Conservation (phyloP, 306 rosid species). For the Purshia tridentata region DNA sequence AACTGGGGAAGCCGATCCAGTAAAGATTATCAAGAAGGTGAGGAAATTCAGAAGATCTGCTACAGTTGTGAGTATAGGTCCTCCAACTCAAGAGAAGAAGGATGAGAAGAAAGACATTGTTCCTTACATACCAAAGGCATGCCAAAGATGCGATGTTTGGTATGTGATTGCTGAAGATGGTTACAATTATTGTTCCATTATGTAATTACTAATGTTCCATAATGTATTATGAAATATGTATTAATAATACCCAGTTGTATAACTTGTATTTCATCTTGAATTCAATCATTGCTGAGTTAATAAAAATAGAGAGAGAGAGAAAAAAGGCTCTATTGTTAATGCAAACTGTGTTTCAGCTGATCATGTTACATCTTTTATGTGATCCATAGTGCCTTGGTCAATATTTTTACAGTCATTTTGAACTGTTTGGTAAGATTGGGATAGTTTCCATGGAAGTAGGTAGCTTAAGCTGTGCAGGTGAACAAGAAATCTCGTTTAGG, state of each 20-base stretch:
- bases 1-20: slow-evolving; percentile 60
- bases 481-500: no score
- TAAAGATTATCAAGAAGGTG: slow-evolving; percentile 46
- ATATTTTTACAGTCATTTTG: no score
- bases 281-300: not conserved
- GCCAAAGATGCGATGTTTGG: slow-evolving; percentile 52
- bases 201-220: slow-evolving; percentile 25
- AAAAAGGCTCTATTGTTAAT: not conserved
- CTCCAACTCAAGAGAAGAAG: slow-evolving; percentile 46
- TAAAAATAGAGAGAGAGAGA: not conserved
- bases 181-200: slow-evolving; percentile 41
- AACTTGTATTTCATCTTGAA: slow-evolving; percentile 1
- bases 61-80: slow-evolving; percentile 39
- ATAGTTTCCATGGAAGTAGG: no score
- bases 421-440: no score
- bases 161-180: slow-evolving; percentile 43
- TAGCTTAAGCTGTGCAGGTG: no score
- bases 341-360: no score
- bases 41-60: slow-evolving; percentile 51
- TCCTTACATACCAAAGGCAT: slow-evolving; percentile 22
- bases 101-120: slow-evolving; percentile 33
- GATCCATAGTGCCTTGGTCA: no score
- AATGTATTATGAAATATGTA: not conserved
- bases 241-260: not conserved
- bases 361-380: no score